Base-by-base conservation (phyloP, 352 stramenopile species). In the Globisporangium ultimum region DNA sequence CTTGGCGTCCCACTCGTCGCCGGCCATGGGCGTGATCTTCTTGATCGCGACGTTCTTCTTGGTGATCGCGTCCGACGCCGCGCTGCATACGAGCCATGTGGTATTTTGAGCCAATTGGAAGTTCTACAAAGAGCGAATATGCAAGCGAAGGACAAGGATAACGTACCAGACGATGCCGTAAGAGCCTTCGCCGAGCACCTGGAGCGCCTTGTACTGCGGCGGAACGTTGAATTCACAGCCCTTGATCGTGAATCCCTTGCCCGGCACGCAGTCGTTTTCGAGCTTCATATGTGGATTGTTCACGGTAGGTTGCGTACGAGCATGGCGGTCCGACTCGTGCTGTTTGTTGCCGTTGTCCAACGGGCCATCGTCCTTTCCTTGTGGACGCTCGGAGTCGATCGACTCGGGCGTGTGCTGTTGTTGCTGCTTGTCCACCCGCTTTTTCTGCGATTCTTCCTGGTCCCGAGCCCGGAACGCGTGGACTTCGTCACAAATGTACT, bases 11-110 rank as follows among this genome's bases (percentile, higher is more conserved):
- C 83, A 93, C 50, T 93, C 82, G 43, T 93, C 83, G 14, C 88
- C 80, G 11, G 88, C 88, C 88, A 98, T 98, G 11, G 89, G 91
- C 32, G 80, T 92, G 60, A 97, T 95, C 67, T 97, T 97, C 68
- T 98, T 98, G 71, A 98, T 96, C 1, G 92, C 92, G 9, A 97
- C 84, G 41, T 89, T 89, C 56, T 78, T 70, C 46, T 87, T 83
- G n/a, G 71, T 86, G 12, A 72, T 68, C 4, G 74, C 74, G 55
- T 97, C 87, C 1, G 73, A 85, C 21, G 89, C 89, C 9, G 82
- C 83, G 50, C 82, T 89, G 46, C 42, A 61, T 18, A 18, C 4
- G 22, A 2, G 68, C 71, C 2, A 28, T 28, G 24, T 28, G 24
- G 24, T 28, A 2, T 5, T 28, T 28, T 28, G 24, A 28, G 24